Conservation (phyloP, 179 eudicot genomes). For the Camellia oleifera region DNA sequence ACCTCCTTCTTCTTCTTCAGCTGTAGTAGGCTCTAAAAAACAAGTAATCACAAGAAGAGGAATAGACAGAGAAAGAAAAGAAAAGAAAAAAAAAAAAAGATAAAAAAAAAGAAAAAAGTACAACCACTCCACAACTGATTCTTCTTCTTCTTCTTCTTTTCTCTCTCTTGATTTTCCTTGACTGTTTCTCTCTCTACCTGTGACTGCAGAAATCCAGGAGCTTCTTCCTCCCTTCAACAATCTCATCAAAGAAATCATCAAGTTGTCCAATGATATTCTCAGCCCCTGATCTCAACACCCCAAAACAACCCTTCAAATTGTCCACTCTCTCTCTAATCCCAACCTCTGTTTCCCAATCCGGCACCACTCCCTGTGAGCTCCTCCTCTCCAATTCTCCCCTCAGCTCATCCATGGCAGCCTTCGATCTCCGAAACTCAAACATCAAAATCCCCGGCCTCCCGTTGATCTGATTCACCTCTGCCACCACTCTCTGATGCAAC, state of each 20-base stretch:
- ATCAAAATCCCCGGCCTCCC: constrained; percentile 64
- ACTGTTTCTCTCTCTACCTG: constrained; percentile 33
- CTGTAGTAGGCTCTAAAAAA: not conserved
- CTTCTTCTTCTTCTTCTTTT: not conserved
- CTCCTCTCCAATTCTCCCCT: constrained; percentile 67
- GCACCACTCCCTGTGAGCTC: constrained; percentile 24
- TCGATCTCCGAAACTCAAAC: constrained; percentile 70
- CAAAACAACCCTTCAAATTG: constrained; percentile 62
- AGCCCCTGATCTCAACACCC: constrained; percentile 60
- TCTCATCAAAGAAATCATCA: constrained; percentile 99
- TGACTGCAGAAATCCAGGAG: constrained; percentile 85
- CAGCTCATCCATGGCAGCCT: constrained; percentile 76
- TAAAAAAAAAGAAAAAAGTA: not conserved
- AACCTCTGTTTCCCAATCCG: constrained; percentile 62
- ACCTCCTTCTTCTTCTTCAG: not conserved
- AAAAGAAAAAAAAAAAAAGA: not conserved
- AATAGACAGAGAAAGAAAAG: not conserved
- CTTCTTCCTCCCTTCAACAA: constrained; percentile 97
- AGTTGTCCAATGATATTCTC: constrained; percentile 72
- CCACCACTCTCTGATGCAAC: constrained; percentile 64
- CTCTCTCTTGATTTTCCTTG: too few species aligned
- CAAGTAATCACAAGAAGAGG: constrained; percentile 15
- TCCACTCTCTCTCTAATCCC: constrained; percentile 68
- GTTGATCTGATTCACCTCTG: constrained; percentile 44
- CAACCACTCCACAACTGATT: constrained; percentile 11